A percentile compares a stretch with the other conserved stretches of the same genome.
Conservation (phyloP, 208 protist genomes). For the Wallacemonas sp. region DNA sequence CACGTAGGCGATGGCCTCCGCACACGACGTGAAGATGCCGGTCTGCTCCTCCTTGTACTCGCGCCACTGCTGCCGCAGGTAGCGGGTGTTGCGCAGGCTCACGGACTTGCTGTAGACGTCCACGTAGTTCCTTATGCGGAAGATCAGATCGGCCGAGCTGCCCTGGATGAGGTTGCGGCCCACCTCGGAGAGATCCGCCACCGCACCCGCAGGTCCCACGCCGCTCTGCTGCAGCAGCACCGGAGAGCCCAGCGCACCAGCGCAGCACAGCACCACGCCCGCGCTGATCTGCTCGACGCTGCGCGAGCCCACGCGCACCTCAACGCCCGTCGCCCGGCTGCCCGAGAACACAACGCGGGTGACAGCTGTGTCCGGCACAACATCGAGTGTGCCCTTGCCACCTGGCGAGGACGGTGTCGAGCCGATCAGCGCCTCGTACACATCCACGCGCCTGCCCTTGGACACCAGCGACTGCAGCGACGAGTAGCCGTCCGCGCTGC, state of each 20-base stretch:
- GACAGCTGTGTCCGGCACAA: conserved; percentile 31
- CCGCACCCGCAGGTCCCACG: conserved; percentile 35
- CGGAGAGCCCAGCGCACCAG: conserved; percentile 54
- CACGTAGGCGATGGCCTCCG: conserved; percentile 64
- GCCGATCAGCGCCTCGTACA: conserved; percentile 58
- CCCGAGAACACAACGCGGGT: conserved; percentile 37
- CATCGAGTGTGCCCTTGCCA: conserved; percentile 26
- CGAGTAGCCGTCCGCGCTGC: conserved; percentile 54
- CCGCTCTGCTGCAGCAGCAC: conserved; percentile 69
- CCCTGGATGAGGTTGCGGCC: conserved; percentile 70
- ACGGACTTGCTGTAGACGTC: conserved; percentile 66
- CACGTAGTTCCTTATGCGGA: conserved; percentile 27
- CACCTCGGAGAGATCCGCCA: conserved; percentile 42
- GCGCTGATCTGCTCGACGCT: conserved; percentile 8
- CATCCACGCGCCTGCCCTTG: conserved; percentile 39
- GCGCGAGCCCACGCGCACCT: conserved; percentile 10
- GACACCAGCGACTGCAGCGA: conserved; percentile 55
- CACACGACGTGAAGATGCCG: conserved; percentile 59
- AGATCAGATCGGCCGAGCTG: conserved; percentile 47
- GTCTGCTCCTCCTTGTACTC: conserved; percentile 70
- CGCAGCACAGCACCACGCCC: conserved; percentile 41
- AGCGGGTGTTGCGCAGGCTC: conserved; percentile 51
- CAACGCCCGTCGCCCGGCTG: conserved; percentile 22
- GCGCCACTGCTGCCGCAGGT: conserved; percentile 61
- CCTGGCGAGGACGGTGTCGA: too few relatives aligned